Evolutionary conservation across 441 rosid species (phyloP).

Genomic region (Pelargonium citronellum): DNA sequence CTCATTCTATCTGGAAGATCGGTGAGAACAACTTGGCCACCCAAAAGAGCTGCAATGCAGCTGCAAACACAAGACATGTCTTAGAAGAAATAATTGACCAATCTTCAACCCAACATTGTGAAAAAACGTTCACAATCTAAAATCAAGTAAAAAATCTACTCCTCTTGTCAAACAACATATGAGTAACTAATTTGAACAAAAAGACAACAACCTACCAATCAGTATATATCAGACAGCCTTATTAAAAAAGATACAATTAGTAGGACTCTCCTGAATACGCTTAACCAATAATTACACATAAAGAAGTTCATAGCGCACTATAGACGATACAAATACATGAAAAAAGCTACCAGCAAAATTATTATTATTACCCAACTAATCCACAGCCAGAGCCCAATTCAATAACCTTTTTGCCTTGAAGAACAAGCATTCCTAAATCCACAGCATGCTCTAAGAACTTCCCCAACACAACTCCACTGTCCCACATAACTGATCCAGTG

Average conservation of each 20-base stretch:
- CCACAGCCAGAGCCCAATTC: slow-evolving; percentile 96
- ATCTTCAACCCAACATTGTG: not conserved
- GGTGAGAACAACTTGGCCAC: slow-evolving; percentile 69
- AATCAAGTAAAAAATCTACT: not conserved
- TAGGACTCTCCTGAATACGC: not conserved
- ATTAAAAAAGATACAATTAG: too few relatives aligned
- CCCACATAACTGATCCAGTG: slow-evolving; percentile 95
- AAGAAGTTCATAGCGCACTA: not conserved
- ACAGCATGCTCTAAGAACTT: slow-evolving; percentile 90
- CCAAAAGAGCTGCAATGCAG: slow-evolving; percentile 80
- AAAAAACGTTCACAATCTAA: not conserved
- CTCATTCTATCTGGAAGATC: slow-evolving; percentile 84
- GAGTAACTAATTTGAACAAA: not conserved
- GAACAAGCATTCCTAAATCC: slow-evolving; percentile 54
- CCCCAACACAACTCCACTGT: slow-evolving; percentile 76
- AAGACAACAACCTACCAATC: not conserved
- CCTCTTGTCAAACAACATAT: not conserved
- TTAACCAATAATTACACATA: not conserved
- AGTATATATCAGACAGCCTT: not conserved
- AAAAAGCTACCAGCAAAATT: not conserved
- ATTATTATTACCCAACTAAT: slow-evolving; percentile 62
- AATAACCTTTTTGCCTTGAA: slow-evolving; percentile 64
- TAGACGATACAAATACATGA: not conserved
- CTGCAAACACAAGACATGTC: slow-evolving; percentile 33
- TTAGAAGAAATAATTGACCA: not conserved